Conservation (phyloP, 2,329 filamentous ascomycete species). For the Epichloe gansuensis region DNA sequence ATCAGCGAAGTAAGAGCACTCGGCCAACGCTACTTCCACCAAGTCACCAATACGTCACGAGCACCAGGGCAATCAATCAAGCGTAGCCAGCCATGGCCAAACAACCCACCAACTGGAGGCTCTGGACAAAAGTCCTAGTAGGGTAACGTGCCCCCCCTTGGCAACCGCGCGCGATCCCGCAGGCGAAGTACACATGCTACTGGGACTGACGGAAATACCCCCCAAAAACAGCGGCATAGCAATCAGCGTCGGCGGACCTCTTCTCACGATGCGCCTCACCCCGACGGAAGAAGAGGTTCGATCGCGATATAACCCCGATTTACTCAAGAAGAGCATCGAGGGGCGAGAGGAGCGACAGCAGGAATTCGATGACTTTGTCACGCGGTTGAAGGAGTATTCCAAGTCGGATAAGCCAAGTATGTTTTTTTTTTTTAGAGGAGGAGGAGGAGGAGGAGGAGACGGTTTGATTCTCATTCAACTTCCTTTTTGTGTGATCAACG, state of each 20-base stretch:
- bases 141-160: constrained; percentile 32
- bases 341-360: constrained; percentile 60
- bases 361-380: constrained; percentile 84
- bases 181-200: too few species aligned
- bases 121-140: constrained; percentile 57
- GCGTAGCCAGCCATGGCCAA: constrained; percentile 20
- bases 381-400: constrained; percentile 71
- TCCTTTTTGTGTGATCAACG: too few species aligned
- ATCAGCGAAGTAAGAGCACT: background rate
- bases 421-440: constrained; percentile 14
- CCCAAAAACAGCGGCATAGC: constrained; percentile 45
- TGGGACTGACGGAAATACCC: background rate
- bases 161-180: too few species aligned
- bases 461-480: background rate
- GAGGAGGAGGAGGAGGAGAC: too few species aligned
- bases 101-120: constrained; percentile 39
- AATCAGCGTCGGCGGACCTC: constrained; percentile 73
- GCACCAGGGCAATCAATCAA: background rate
- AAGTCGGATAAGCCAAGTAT: constrained; percentile 85
- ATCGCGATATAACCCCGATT: constrained; percentile 82
- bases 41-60: background rate
- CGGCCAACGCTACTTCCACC: background rate
- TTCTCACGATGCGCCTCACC: constrained; percentile 63
- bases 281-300: constrained; percentile 90
- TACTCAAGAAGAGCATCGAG: constrained; percentile 81